Conservation (phyloP, 306 rosid genomes). For the Cucurbita pepo region DNA sequence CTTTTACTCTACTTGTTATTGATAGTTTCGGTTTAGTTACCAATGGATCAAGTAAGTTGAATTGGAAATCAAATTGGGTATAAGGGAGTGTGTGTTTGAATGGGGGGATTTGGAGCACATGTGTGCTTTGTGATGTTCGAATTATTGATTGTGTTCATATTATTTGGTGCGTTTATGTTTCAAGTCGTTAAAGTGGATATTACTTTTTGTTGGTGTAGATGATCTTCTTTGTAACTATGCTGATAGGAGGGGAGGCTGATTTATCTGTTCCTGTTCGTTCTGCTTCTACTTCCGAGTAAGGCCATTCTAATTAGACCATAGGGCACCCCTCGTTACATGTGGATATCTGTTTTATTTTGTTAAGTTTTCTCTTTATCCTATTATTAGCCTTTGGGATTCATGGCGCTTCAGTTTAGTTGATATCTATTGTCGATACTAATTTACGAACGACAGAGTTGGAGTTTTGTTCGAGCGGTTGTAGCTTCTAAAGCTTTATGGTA, state of each 20-base stretch:
- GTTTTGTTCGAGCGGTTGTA: background rate
- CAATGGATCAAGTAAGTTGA: background rate
- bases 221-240: slow-evolving; percentile 27
- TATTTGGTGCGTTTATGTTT: background rate
- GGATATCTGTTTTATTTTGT: background rate
- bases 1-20: background rate
- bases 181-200: background rate
- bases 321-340: background rate
- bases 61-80: background rate
- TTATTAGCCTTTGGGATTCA: background rate
- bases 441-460: background rate
- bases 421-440: background rate
- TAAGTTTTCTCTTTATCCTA: background rate
- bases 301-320: background rate
- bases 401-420: background rate
- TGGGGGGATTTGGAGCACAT: background rate
- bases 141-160: background rate
- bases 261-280: slow-evolving; percentile 1
- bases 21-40: background rate
- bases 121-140: background rate
- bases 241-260: slow-evolving; percentile 21
- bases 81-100: background rate
- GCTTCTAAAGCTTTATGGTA: background rate
- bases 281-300: slow-evolving; percentile 21
- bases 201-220: slow-evolving; percentile 22